Evolutionary conservation across 768 basidiomycete species (phyloP), one percentile per base, ranked within the genome.

Genomic region (Leccinum olivaceopallidum): DNA sequence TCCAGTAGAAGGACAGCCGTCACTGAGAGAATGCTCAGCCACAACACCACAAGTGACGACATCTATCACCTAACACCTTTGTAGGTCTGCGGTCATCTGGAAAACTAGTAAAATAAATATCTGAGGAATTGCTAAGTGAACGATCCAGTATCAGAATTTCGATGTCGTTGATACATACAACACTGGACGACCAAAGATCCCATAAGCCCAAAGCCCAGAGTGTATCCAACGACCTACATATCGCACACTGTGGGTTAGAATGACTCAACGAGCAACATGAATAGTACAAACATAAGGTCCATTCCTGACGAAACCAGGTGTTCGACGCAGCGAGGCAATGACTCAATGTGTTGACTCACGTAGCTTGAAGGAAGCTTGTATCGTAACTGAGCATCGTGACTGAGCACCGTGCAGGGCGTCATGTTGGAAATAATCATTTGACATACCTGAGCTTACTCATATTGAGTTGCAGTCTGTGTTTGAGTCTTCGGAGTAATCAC

Each of bases 21-120:
- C 1, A 69, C 69, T 70, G 18, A 7, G 18, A 39, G 18, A 4
- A 39, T 39, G 39, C 39, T 42, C 18, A 42, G 39, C 18, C 18
- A 42, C 7, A 20, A 28, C 4, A 4, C 2, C 2, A 44, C 34
- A 57, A 49, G 13, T n/a, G n/a, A 48, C 22, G 13, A 28, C 0
- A n/a, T 0, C 47, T 3, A 16, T 53, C 48, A 69, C 69, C 67
- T 20, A 67, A 18, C 32, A 34, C 49, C 55, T 66, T 69, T 13
- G 58, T 60, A 44, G 30, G 24, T 60, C 4, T 60, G 26, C 13
- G 22, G 20, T 69, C 67, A 16, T 67, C 56, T 18, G 56, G 5
- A n/a, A 71, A 69, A 55, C 32, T 57, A n/a, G 56, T 55, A 42
- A 65, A 65, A 37, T 69, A 69, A n/a, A 70, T 56, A 47, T 63